Evolutionary conservation across 257 asterid genomes (phyloP), one percentile per base, ranked within the genome.

Genomic region (Salvia hispanica): DNA sequence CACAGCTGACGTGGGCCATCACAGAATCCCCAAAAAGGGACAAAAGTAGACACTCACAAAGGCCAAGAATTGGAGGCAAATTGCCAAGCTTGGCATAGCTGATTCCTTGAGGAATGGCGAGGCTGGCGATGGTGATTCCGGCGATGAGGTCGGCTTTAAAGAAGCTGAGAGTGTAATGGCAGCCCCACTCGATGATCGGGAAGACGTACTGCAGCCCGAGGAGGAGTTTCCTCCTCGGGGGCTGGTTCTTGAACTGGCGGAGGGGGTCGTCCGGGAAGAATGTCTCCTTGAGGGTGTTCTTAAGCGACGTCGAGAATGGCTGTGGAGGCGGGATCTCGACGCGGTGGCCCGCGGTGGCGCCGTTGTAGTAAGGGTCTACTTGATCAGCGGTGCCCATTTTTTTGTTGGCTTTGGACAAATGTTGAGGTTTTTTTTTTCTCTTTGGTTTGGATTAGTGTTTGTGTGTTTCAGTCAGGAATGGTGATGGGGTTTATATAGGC

Each of bases 91-190:
- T 90, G 0, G 99, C 99, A 62, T 93, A 93, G 46, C 99, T 93
- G 6, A 93, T 93, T 67, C 99, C 99, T 71, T 93, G 99, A 7
- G 99, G 99, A 15, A 93, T 85, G 40, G 99, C 99, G 14, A 93
- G 85, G 74, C 97, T 91, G 12, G 99, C 99, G 7, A 93, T 91
- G 83, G 99, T 93, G 77, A 93, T 85, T 4, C 99, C 99, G 45
- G 99, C 66, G 13, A 93, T 84, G 67, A 93, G 84, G 46, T 91
- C 99, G 0, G 97, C 62, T 58, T 79, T 86, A 11, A 93, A 82
- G 83, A 80, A 80, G 7, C 76, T 46, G 4, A 82, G 8, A 11
- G 83, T 84, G 82, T 91, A 93, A 5, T 82, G 78, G 0, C 90
- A 89, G 31, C 87, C 96, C 99, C 99, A 93, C 72, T 93, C 96